Conservation (phyloP, 352 stramenopile species). For the Albugo laibachii region DNA sequence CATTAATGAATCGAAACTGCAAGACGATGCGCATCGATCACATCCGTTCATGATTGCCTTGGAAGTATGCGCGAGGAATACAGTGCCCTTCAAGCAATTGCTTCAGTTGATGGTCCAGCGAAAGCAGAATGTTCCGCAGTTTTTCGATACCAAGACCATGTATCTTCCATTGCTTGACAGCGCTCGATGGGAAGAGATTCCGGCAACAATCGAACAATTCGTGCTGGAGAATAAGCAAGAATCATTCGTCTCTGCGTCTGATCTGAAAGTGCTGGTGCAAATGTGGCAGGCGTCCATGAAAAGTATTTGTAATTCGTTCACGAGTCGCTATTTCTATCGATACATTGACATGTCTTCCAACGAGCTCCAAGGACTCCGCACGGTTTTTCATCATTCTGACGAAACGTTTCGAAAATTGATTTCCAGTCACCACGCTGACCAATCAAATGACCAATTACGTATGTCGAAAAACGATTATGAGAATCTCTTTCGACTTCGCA, state of each 20-base stretch:
- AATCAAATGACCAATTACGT: no score
- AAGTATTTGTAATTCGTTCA: constrained; percentile 35
- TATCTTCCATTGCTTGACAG: constrained; percentile 38
- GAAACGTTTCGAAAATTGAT: no score
- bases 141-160: constrained; percentile 11
- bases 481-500: constrained; percentile 30
- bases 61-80: constrained; percentile 30
- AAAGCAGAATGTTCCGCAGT: constrained; percentile 11
- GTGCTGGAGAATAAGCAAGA: constrained; percentile 4
- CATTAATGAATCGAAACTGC: background rate
- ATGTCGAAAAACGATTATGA: constrained; percentile 13
- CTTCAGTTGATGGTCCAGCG: constrained; percentile 37
- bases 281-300: constrained; percentile 48
- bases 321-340: constrained; percentile 28
- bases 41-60: constrained; percentile 42
- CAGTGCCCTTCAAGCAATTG: constrained; percentile 27
- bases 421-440: no score
- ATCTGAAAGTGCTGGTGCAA: constrained; percentile 8
- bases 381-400: constrained; percentile 10
- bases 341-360: constrained; percentile 14
- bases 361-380: constrained; percentile 27
- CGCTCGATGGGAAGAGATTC: constrained; percentile 45
- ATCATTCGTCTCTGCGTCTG: constrained; percentile 8
- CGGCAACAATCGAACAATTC: constrained; percentile 32
- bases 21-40: constrained; percentile 7